These are phyloP conservation scores for Rhodotorula diobovata DNA, from an alignment of 768 basidiomycete species.

Conservation along the genomic window DNA sequence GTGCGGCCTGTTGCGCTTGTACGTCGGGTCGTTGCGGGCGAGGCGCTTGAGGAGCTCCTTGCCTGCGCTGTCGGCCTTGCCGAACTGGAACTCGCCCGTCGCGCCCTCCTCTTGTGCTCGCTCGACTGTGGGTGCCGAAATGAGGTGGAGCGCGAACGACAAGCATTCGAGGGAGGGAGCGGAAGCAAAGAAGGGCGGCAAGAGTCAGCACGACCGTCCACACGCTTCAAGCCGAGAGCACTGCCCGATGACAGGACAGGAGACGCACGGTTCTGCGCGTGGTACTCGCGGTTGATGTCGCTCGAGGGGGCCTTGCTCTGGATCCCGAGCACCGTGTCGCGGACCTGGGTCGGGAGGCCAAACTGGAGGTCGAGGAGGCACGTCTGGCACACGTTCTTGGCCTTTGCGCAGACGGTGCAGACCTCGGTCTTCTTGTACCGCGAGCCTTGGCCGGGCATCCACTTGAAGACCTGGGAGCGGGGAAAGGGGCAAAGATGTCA, in stretches of 20 bases:
- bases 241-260: constrained; percentile 39
- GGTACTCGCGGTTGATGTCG: constrained; percentile 94
- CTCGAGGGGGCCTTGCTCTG: constrained; percentile 79
- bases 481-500: constrained; percentile 52
- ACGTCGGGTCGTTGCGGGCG: constrained; percentile 78
- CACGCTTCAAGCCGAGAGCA: background rate
- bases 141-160: background rate
- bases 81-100: constrained; percentile 41
- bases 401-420: constrained; percentile 91
- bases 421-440: constrained; percentile 96
- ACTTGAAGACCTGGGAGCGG: constrained; percentile 84
- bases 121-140: constrained; percentile 10
- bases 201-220: constrained; percentile 7
- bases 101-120: constrained; percentile 32
- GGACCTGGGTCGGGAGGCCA: constrained; percentile 89
- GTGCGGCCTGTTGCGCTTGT: constrained; percentile 92
- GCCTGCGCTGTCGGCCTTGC: constrained; percentile 53
- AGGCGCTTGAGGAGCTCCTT: constrained; percentile 96
- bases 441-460: constrained; percentile 90
- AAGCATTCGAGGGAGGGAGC: background rate
- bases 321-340: constrained; percentile 85
- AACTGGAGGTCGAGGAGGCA: constrained; percentile 95
- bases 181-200: background rate
- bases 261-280: constrained; percentile 83
- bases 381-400: constrained; percentile 75